Base-by-base conservation (phyloP, 495 filamentous ascomycete species). In the Penicillium tannophilum region DNA sequence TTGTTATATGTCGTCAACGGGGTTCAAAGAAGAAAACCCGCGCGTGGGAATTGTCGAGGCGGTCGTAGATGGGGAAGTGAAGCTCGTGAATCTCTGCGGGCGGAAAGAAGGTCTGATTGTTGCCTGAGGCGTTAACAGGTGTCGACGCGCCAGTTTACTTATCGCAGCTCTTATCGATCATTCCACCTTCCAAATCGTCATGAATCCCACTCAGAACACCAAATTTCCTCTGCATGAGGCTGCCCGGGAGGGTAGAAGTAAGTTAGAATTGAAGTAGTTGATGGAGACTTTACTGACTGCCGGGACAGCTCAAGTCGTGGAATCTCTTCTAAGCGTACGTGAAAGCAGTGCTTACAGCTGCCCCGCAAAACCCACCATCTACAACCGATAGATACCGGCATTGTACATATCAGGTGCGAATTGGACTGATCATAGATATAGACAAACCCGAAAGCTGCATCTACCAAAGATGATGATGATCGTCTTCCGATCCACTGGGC, bases 401-500 rank as follows among this genome's bases (percentile, higher is more conserved):
- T 54, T 17, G n/a, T 17, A 36, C 6, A 36, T 2, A 36, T 36
- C 6, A 36, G 10, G 12, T 36, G 33, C 33, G 12, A 42, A 14
- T 24, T 26, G 6, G 61, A 45, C 59, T 67, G 26, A 66, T 51
- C 14, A 45, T 46, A 10, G 0, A 26, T 17, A 28, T 59, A 95
- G 86, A 88, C 88, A 64, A 92, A 95, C 64, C 88, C 90, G 0
- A 91, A 90, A 63, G 82, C 93, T 42, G 87, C 90, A 14, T 78
- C 76, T 35, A 78, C 77, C 48, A 89, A 86, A 70, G 94, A 99
- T 65, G 87, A 90, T 50, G 94, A 99, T 71, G 91, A 92, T 50
- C 90, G 94, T 50, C 84, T 97, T 23, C 89, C 95, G 0, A 87
- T 98, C 52, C 95, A 99, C 75, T 99, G 95, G 95, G 94, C 94